Evolutionary conservation across 306 rosid genomes (phyloP).

Genomic region (Erythrophleum fordii): DNA sequence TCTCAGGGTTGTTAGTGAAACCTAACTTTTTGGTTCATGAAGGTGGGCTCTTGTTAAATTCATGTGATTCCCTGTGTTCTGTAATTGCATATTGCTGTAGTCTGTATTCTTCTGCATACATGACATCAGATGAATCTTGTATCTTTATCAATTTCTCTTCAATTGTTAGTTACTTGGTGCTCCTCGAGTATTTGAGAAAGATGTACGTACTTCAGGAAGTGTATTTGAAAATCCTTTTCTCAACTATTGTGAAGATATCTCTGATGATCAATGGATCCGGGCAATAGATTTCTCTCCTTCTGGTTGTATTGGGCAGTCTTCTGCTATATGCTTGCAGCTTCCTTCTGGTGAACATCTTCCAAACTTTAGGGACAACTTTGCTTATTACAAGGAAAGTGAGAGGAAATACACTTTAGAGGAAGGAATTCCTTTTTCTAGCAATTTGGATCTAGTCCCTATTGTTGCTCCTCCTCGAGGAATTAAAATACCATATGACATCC

Average conservation of each 20-base stretch:
- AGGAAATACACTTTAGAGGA: slow-evolving; percentile 43
- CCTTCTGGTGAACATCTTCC: slow-evolving; percentile 56
- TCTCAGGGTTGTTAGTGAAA: neutral
- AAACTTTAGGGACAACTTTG: slow-evolving; percentile 63
- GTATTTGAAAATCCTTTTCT: slow-evolving; percentile 39
- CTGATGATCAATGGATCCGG: slow-evolving; percentile 74
- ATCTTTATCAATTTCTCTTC: slow-evolving; percentile 24
- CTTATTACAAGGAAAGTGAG: slow-evolving; percentile 53
- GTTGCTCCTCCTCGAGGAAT: slow-evolving; percentile 63
- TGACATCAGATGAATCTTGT: slow-evolving; percentile 18
- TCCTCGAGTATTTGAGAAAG: slow-evolving; percentile 67
- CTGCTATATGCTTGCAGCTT: slow-evolving; percentile 67
- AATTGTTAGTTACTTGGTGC: slow-evolving; percentile 64
- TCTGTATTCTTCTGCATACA: neutral
- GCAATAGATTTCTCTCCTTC: slow-evolving; percentile 71
- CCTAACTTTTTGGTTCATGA: neutral
- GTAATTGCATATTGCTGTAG: neutral
- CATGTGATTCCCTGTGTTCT: neutral
- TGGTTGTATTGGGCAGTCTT: slow-evolving; percentile 69
- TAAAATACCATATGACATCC: slow-evolving; percentile 62
- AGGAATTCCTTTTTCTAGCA: slow-evolving; percentile 54
- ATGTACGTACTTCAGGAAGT: slow-evolving; percentile 28
- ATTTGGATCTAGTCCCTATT: slow-evolving; percentile 59
- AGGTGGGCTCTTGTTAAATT: neutral
- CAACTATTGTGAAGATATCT: slow-evolving; percentile 46